Conservation (phyloP, 495 filamentous ascomycete species). For the Parmelia sp. region DNA sequence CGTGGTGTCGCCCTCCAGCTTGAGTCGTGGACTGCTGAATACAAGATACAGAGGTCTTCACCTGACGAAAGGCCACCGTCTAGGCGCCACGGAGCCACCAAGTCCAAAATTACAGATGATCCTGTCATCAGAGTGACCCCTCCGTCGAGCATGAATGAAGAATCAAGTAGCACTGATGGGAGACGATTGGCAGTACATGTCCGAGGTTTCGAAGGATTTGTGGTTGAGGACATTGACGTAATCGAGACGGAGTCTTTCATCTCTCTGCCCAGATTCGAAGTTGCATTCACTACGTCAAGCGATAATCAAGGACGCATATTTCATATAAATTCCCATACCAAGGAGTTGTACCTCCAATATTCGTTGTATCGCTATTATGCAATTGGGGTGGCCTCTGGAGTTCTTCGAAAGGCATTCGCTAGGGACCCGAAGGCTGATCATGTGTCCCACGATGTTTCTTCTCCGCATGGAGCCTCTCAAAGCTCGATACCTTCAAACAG, state of each 20-base stretch:
- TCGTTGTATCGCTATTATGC: slow-evolving; percentile 93
- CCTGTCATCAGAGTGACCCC: slow-evolving; percentile 50
- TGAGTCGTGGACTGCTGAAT: slow-evolving; percentile 87
- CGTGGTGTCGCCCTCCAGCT: slow-evolving; percentile 79
- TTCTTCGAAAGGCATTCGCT: slow-evolving; percentile 69
- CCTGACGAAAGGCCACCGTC: slow-evolving; percentile 43
- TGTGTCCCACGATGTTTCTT: neutral
- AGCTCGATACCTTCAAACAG: neutral
- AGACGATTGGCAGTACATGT: slow-evolving; percentile 74
- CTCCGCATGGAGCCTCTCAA: neutral
- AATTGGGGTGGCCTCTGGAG: slow-evolving; percentile 70
- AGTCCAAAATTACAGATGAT: slow-evolving; percentile 49
- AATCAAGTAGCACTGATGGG: slow-evolving; percentile 66
- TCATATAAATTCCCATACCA: slow-evolving; percentile 75
- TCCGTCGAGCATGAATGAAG: slow-evolving; percentile 56
- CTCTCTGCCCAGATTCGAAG: slow-evolving; percentile 77
- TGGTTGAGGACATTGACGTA: slow-evolving; percentile 78
- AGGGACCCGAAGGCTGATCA: slow-evolving; percentile 34
- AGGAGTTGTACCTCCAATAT: slow-evolving; percentile 75
- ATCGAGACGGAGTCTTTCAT: slow-evolving; percentile 83
- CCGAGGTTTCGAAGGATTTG: slow-evolving; percentile 76
- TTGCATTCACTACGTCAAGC: slow-evolving; percentile 75
- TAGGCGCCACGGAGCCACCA: slow-evolving; percentile 48
- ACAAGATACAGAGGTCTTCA: slow-evolving; percentile 72
- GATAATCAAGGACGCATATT: slow-evolving; percentile 81